These are phyloP conservation scores for Periconia sp. DNA, from an alignment of 2,329 filamentous ascomycete species.

Conservation along the genomic window DNA sequence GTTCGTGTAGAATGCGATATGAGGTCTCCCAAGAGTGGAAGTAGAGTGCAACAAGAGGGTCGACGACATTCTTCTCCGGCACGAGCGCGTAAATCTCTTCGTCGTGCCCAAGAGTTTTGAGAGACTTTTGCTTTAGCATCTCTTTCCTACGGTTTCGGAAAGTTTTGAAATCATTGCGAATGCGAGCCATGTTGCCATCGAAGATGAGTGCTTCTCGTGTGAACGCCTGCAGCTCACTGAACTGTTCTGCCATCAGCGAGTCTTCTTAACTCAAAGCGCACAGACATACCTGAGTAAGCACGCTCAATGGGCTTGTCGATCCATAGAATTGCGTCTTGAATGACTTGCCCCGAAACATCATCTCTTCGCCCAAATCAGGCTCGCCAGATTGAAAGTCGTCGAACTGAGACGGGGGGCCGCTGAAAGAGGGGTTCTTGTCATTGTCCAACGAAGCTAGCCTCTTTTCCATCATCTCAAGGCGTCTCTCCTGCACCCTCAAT, in stretches of 20 bases:
- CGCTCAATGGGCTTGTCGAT: conserved; percentile 47
- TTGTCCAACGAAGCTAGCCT: conserved; percentile 31
- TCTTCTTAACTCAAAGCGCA: background rate
- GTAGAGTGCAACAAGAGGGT: conserved; percentile 55
- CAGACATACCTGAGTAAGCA: conserved; percentile 39
- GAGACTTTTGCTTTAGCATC: conserved; percentile 25
- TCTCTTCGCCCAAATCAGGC: conserved; percentile 38
- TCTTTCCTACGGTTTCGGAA: conserved; percentile 39
- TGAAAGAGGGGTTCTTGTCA: conserved; percentile 11
- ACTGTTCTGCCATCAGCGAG: conserved; percentile 28
- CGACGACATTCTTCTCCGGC: conserved; percentile 45
- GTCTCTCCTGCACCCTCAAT: conserved; percentile 36
- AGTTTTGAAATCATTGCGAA: conserved; percentile 41
- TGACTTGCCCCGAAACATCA: conserved; percentile 50
- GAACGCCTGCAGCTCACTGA: conserved; percentile 44
- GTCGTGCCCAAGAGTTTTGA: conserved; percentile 24
- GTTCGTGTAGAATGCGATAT: conserved; percentile 60
- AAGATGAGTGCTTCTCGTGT: conserved; percentile 37
- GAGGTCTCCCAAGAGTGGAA: conserved; percentile 58
- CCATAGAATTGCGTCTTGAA: conserved; percentile 56
- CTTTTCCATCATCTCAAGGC: conserved; percentile 38
- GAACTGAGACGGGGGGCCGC: conserved; percentile 17
- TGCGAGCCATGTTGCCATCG: conserved; percentile 35
- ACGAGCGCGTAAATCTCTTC: conserved; percentile 45
- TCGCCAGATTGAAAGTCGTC: conserved; percentile 20